phyloP scores from a whole-genome alignment of 176 grass and related monocot species.

The Puya raimondii region DNA sequence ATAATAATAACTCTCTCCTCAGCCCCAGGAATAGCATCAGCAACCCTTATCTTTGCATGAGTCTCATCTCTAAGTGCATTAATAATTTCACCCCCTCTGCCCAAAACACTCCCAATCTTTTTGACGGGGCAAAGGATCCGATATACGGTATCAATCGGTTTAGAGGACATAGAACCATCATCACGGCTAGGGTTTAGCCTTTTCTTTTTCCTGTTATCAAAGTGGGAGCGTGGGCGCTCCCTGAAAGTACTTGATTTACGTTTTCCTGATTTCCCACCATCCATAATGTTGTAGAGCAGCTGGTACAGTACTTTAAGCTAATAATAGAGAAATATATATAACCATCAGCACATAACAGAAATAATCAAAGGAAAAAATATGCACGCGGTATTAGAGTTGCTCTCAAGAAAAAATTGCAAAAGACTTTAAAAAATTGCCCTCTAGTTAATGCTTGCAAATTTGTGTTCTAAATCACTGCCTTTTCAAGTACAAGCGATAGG shows the following conservation, averaged over 20 bases:
- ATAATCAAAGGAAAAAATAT: background rate
- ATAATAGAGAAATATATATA: background rate
- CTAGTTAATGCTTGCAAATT: too few species aligned
- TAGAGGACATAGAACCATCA: slow-evolving; percentile 36
- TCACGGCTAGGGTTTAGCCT: slow-evolving; percentile 39
- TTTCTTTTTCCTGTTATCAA: slow-evolving; percentile 69
- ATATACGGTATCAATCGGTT: slow-evolving; percentile 78
- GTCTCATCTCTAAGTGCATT: slow-evolving; percentile 78
- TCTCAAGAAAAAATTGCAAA: too few species aligned
- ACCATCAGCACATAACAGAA: background rate
- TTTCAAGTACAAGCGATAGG: too few species aligned
- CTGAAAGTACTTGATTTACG: slow-evolving; percentile 11
- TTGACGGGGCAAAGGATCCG: slow-evolving; percentile 84
- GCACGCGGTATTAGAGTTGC: too few species aligned
- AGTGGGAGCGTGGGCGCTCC: slow-evolving; percentile 15
- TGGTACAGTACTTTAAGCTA: background rate
- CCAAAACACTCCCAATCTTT: slow-evolving; percentile 85
- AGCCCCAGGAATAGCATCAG: slow-evolving; percentile 83
- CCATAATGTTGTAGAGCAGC: background rate
- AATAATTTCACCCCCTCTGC: slow-evolving; percentile 82
- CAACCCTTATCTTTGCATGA: slow-evolving; percentile 94
- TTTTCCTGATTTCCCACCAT: background rate
- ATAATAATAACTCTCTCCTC: slow-evolving; percentile 91
- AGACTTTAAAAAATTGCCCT: too few species aligned
- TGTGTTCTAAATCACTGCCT: too few species aligned